phyloP scores from a whole-genome alignment of 495 filamentous ascomycete species.

The Corynascus novoguineensis region DNA sequence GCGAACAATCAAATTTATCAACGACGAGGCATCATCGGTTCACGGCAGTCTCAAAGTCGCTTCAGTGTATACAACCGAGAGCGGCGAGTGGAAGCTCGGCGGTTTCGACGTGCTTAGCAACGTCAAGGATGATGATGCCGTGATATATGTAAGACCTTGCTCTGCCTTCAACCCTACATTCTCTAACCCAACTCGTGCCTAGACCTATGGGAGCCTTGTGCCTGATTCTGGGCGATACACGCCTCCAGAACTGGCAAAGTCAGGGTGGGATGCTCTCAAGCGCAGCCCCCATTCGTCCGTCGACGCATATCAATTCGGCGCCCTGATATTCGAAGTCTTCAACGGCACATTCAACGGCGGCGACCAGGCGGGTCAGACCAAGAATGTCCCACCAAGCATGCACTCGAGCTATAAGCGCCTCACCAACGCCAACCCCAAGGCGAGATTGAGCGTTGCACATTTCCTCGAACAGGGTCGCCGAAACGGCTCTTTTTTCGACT shows the following conservation, averaged over 20 bases:
- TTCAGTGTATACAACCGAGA: conserved; percentile 86
- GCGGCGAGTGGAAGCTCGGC: conserved; percentile 94
- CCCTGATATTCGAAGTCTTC: conserved; percentile 83
- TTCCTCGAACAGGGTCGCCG: conserved; percentile 88
- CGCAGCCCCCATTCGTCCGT: conserved; percentile 73
- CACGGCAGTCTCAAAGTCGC: conserved; percentile 80
- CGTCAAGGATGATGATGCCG: conserved; percentile 87
- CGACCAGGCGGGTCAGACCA: conserved; percentile 78
- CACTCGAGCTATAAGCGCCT: conserved; percentile 83
- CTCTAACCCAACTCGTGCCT: conserved; percentile 10
- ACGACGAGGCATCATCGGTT: conserved; percentile 83
- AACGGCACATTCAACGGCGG: conserved; percentile 68
- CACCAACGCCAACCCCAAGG: conserved; percentile 80
- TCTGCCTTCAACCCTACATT: not conserved
- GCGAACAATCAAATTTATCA: conserved; percentile 93
- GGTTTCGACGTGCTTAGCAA: conserved; percentile 92
- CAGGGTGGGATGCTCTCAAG: conserved; percentile 84
- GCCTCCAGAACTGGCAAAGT: conserved; percentile 78
- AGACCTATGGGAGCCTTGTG: conserved; percentile 81
- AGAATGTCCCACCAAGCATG: conserved; percentile 82
- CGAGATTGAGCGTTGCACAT: conserved; percentile 72
- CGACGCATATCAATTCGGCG: conserved; percentile 82
- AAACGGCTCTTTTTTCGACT: conserved; percentile 83
- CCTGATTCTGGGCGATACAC: conserved; percentile 77
- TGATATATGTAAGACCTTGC: conserved; percentile 66